These are phyloP conservation scores for Prunus padus DNA, from an alignment of 306 rosid genomes.

Conservation along the genomic window DNA sequence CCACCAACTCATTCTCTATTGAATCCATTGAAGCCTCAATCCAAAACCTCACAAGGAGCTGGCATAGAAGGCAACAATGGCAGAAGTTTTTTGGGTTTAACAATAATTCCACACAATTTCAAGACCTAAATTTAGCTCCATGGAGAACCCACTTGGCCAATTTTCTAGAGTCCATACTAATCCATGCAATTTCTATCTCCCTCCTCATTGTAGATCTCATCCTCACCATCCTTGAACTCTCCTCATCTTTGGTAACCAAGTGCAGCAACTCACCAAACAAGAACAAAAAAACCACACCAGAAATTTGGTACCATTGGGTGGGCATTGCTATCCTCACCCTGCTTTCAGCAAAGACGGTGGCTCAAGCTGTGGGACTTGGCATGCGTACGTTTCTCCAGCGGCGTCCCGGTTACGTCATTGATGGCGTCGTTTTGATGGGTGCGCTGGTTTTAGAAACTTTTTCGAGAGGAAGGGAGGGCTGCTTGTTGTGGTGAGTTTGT, in stretches of 20 bases:
- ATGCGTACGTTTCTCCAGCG: constrained; percentile 35
- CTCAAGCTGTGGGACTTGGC: constrained; percentile 49
- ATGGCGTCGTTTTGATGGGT: constrained; percentile 47
- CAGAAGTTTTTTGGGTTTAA: constrained; percentile 13
- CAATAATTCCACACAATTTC: constrained; percentile 3
- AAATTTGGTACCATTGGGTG: constrained; percentile 46
- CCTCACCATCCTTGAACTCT: constrained; percentile 64
- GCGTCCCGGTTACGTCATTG: constrained; percentile 51
- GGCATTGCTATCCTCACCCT: constrained; percentile 62
- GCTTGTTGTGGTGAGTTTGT: constrained; percentile 61
- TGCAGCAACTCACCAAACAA: constrained; percentile 4
- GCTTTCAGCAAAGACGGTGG: constrained; percentile 41
- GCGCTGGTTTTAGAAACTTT: constrained; percentile 57
- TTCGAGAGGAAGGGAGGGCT: constrained; percentile 59
- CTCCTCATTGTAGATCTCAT: constrained; percentile 56
- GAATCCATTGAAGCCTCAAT: constrained; percentile 39
- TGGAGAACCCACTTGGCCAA: constrained; percentile 54
- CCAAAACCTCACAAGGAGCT: constrained; percentile 46
- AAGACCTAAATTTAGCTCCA: constrained; percentile 30
- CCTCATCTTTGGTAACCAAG: constrained; percentile 42
- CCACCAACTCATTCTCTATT: constrained; percentile 21
- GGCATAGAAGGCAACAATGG: constrained; percentile 56
- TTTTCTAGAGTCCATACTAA: constrained; percentile 56
- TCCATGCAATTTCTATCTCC: constrained; percentile 36
- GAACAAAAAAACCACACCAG: neutral